Evolutionary conservation across 225 moss, liverwort and hornwort species (phyloP).

Genomic region (Neckera pumila): DNA sequence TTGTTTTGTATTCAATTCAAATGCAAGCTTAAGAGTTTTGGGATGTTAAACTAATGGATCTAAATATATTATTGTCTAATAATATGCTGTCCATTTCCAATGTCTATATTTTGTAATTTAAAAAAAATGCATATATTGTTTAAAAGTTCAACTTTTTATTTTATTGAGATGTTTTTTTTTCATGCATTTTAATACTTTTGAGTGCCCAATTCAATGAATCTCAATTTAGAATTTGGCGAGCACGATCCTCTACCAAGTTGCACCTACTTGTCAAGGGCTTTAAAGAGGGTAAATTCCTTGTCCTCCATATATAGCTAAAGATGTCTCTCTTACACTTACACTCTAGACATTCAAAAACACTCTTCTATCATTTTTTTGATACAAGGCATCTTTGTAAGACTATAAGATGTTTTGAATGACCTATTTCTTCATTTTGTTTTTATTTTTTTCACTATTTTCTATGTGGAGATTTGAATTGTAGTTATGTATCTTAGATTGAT

Average conservation of each 20-base stretch:
- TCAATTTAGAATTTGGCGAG: neutral
- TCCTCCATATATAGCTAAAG: accelerated
- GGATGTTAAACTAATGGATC: neutral
- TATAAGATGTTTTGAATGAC: neutral
- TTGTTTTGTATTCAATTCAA: neutral
- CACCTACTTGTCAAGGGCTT: neutral
- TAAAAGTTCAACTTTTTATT: accelerated
- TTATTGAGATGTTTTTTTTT: neutral
- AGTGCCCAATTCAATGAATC: neutral
- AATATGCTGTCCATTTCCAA: accelerated
- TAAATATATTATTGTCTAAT: neutral
- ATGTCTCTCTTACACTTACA: neutral
- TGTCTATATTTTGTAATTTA: too few species aligned
- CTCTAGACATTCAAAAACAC: neutral
- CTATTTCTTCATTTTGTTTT: neutral
- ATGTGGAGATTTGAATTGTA: neutral
- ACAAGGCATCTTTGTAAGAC: accelerated
- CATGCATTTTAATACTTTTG: neutral
- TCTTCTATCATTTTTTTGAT: neutral
- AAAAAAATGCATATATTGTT: accelerated
- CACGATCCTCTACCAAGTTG: neutral
- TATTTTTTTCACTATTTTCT: neutral
- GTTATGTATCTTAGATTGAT: neutral
- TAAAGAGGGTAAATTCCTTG: neutral
- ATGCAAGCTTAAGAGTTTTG: neutral